Conservation (phyloP, 2,329 filamentous ascomycete genomes). For the Gliomastix tumulicola region DNA sequence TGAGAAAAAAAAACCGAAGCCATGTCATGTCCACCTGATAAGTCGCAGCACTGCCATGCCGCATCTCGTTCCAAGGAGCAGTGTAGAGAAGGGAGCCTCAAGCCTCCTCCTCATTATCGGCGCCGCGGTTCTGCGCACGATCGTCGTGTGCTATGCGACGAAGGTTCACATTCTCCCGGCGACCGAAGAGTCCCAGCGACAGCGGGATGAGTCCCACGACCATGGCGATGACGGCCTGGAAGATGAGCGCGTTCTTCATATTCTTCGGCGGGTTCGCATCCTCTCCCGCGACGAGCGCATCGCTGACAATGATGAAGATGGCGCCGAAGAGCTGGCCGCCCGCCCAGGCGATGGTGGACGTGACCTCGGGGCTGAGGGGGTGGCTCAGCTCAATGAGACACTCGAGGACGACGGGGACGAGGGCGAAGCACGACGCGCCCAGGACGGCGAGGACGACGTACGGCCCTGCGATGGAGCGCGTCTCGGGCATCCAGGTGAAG, state of each 20-base stretch:
- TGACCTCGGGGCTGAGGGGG: constrained; percentile 80
- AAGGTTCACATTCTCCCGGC: constrained; percentile 40
- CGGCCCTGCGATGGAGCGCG: constrained; percentile 55
- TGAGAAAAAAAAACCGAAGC: constrained; percentile 1
- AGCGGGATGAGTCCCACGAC: constrained; percentile 61
- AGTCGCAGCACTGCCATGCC: too few species aligned
- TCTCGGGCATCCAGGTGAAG: constrained; percentile 70
- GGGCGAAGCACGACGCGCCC: constrained; percentile 71
- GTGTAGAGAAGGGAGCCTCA: background rate
- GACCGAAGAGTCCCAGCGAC: constrained; percentile 63
- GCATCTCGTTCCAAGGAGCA: too few species aligned
- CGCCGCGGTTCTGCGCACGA: constrained; percentile 6
- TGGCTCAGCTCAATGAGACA: constrained; percentile 82
- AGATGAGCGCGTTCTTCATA: constrained; percentile 71
- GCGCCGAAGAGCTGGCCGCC: constrained; percentile 81
- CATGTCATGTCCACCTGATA: too few species aligned
- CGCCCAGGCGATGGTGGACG: constrained; percentile 76
- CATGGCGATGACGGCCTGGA: constrained; percentile 66
- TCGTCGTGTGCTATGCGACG: constrained; percentile 41
- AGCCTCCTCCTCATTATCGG: background rate
- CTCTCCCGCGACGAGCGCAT: constrained; percentile 56
- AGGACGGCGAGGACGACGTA: constrained; percentile 71
- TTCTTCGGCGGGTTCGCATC: constrained; percentile 54
- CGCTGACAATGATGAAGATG: constrained; percentile 76
- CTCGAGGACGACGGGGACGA: constrained; percentile 82